Base-by-base conservation (phyloP, 2,329 filamentous ascomycete genomes). In the Lasiodiplodia hormozganensis region DNA sequence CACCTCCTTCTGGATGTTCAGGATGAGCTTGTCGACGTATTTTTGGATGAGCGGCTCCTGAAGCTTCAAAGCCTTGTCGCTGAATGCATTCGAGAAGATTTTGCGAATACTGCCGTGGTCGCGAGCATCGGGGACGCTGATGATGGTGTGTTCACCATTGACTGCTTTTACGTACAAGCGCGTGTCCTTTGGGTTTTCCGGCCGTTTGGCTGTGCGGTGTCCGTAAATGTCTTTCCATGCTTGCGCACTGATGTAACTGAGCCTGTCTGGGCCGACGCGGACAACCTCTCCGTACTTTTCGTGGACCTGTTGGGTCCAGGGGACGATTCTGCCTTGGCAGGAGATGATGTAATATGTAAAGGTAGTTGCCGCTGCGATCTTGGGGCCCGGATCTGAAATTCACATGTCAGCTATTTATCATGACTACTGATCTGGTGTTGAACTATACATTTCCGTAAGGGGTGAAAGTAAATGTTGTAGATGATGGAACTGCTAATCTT, bases 1-100 rank as follows among this genome's bases (percentile, higher is more conserved):
- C 11, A 57, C 49, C n/a, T n/a, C 28, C 47, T 36, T 70, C 73
- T 14, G 75, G 70, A 8, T 73, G 73, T 70, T 79, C 72, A 71
- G 77, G 79, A 80, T 72, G 43, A 73, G 67, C 10, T 82, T 70
- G 40, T 77, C 74, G 18, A 78, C 74, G 65, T 81, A 79, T 0
- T 67, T 51, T 40, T 75, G 70, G 62, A 83, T 69, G 69, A 76
- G 70, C 6, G 72, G 69, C 65, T 76, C 73, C 66, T 79, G 77
- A 38, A 73, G 70, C 11, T 72, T 71, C n/a, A 79, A 52, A 0
- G 74, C 76, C 51, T 73, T 72, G 38, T 77, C 71, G 8, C 73
- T 75, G 70, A 79, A 79, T 4, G 74, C 74, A 58, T 77, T 71
- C 2, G 76, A 72, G n/a, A 70, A 51, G 14, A 69, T 65, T 11